Evolutionary conservation across 192 early-diverging fungal species (phyloP).

Genomic region (Thamnidium elegans): DNA sequence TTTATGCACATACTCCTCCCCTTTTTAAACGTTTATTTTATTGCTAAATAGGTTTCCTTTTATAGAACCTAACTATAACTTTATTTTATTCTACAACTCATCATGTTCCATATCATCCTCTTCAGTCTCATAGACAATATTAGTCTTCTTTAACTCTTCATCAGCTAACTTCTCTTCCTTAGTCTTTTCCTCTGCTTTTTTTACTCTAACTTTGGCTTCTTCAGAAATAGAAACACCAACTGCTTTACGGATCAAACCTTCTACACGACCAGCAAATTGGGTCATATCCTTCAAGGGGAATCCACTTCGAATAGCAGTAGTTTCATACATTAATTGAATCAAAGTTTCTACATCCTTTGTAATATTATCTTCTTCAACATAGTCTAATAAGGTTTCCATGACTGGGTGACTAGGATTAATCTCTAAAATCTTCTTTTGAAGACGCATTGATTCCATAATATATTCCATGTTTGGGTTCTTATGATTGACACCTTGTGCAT

Average conservation of each 20-base stretch:
- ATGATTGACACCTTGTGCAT: slow-evolving; percentile 43
- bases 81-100: slow-evolving; percentile 32
- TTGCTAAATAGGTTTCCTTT: no score
- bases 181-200: slow-evolving; percentile 32
- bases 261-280: slow-evolving; percentile 50
- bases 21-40: no score
- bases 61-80: no score
- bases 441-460: slow-evolving; percentile 45
- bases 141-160: slow-evolving; percentile 15
- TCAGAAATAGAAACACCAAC: slow-evolving; percentile 45
- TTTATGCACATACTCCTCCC: no score
- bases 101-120: slow-evolving; percentile 34
- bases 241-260: slow-evolving; percentile 51
- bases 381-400: slow-evolving; percentile 51
- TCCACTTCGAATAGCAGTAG: slow-evolving; percentile 59
- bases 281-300: slow-evolving; percentile 56
- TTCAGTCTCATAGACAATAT: slow-evolving; percentile 20
- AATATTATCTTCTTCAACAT: slow-evolving; percentile 42
- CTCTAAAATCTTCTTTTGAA: slow-evolving; percentile 64
- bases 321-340: slow-evolving; percentile 61
- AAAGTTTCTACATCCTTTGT: slow-evolving; percentile 47
- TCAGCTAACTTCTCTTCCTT: slow-evolving; percentile 25
- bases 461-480: slow-evolving; percentile 42
- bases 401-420: slow-evolving; percentile 69
- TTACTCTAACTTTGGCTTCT: slow-evolving; percentile 42